phyloP scores from a whole-genome alignment of 805 yeast genomes.

The Komagataella mondaviorum region DNA sequence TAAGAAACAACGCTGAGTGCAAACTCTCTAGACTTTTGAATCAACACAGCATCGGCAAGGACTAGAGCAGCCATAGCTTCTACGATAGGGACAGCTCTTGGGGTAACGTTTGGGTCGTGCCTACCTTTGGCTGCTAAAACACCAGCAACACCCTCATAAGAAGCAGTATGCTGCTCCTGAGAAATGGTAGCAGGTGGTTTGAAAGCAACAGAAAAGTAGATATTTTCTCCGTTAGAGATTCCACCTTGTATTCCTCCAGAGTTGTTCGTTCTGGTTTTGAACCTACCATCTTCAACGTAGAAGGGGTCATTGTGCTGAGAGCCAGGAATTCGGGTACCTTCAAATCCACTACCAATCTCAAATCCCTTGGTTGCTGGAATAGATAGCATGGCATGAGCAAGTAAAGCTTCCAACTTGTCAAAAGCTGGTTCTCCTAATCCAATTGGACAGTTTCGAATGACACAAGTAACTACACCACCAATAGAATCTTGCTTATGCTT shows the following conservation, averaged over 20 bases:
- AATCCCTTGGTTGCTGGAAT: slow-evolving; percentile 97
- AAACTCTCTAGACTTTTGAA: slow-evolving; percentile 76
- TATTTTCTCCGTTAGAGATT: slow-evolving; percentile 89
- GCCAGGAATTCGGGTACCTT: slow-evolving; percentile 82
- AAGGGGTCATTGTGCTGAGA: slow-evolving; percentile 91
- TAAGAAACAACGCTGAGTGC: slow-evolving; percentile 21
- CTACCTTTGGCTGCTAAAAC: slow-evolving; percentile 91
- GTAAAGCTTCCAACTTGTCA: slow-evolving; percentile 87
- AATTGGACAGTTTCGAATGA: slow-evolving; percentile 80
- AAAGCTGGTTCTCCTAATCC: slow-evolving; percentile 98
- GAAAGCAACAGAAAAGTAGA: slow-evolving; percentile 91
- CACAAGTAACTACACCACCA: slow-evolving; percentile 98
- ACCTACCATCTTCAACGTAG: slow-evolving; percentile 42
- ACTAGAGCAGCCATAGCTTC: slow-evolving; percentile 98
- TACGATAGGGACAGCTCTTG: slow-evolving; percentile 96
- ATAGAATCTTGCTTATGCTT: slow-evolving; percentile 84
- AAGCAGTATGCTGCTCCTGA: slow-evolving; percentile 79
- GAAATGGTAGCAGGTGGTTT: slow-evolving; percentile 97
- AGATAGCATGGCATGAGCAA: slow-evolving; percentile 97
- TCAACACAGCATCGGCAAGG: slow-evolving; percentile 69
- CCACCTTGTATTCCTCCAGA: slow-evolving; percentile 99
- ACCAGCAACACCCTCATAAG: slow-evolving; percentile 83
- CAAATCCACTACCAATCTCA: slow-evolving; percentile 94
- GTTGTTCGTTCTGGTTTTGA: slow-evolving; percentile 82
- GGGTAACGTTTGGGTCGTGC: slow-evolving; percentile 97